Evolutionary conservation across 2,329 filamentous ascomycete genomes (phyloP).

Genomic region (Arthroderma uncinatum): DNA sequence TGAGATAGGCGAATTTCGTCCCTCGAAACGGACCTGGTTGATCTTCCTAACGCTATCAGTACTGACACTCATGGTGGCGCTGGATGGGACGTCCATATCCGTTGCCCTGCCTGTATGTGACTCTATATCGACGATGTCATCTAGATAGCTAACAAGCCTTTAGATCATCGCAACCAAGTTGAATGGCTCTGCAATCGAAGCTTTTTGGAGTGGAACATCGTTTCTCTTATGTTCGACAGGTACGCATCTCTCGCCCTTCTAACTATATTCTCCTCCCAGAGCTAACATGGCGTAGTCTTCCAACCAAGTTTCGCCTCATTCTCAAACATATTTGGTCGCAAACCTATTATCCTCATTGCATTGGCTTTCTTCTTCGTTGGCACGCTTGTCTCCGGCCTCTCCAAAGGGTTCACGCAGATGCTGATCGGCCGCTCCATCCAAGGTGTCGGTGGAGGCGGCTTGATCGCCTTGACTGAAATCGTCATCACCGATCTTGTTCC

Average conservation of each 20-base stretch:
- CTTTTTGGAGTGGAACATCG: slow-evolving; percentile 61
- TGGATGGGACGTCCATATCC: slow-evolving; percentile 55
- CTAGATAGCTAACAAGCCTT: background rate
- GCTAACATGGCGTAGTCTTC: slow-evolving; percentile 29
- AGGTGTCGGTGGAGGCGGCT: slow-evolving; percentile 36
- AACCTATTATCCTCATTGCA: slow-evolving; percentile 30
- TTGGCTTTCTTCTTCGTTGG: slow-evolving; percentile 37
- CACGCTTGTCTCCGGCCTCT: slow-evolving; percentile 32
- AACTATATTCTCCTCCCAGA: background rate
- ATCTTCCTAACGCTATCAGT: slow-evolving; percentile 44
- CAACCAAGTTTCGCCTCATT: slow-evolving; percentile 41
- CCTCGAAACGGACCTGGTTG: slow-evolving; percentile 30
- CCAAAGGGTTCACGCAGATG: slow-evolving; percentile 36
- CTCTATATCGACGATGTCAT: background rate
- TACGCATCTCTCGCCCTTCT: background rate
- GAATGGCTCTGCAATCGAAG: slow-evolving; percentile 46
- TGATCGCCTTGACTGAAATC: slow-evolving; percentile 35
- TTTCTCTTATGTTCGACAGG: slow-evolving; percentile 54
- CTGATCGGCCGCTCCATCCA: slow-evolving; percentile 37
- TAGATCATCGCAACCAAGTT: slow-evolving; percentile 43
- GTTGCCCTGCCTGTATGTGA: slow-evolving; percentile 44
- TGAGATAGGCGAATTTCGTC: background rate
- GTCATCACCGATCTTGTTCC: slow-evolving; percentile 37
- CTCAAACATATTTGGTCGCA: slow-evolving; percentile 40
- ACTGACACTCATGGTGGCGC: slow-evolving; percentile 50